Evolutionary conservation across 306 rosid genomes (phyloP), one percentile per base, ranked within the genome.

Genomic region (Ormosia emarginata): DNA sequence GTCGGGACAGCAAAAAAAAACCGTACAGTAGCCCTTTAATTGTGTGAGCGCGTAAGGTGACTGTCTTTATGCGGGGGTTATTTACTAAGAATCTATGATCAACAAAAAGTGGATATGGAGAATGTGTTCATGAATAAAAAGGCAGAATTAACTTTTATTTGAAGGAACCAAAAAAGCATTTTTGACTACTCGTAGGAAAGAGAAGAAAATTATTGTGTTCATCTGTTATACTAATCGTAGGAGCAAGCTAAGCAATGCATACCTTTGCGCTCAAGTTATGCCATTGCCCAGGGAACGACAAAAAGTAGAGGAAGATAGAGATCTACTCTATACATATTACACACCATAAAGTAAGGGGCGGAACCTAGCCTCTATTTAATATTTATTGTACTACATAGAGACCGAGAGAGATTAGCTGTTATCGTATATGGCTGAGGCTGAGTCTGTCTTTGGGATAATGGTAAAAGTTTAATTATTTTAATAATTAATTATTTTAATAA

Each of bases 261-360:
- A 37, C n/a, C 78, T 68, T 83, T 77, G 75, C 41, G n/a, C 66
- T 61, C 79, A 77, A 70, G 86, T 77, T 50, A 77, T 77, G 61
- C 58, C 43, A 18, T 57, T 34, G 14, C 55, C 37, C 49, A 14
- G 17, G 34, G 14, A 34, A 13, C 0, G 6, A 24, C 7, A 53
- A 7, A 39, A 7, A 29, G 24, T 39, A 30, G 41, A 17, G 29
- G 11, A 3, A 15, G 32, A 17, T 5, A 43, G 65, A 55, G 55
- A 63, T 76, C 32, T 50, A 37, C 13, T 59, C 13, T 12, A 41
- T 39, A 64, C 47, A 64, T 3, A 61, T 12, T 6, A 1, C 12
- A 57, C 29, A 9, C 7, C 39, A 62, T 10, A 32, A 62, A 32
- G 67, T 61, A 59, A 24, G 65, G 62, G 30, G 2, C 6, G 57